A percentile compares a stretch with the other conserved stretches of the same genome.
These are phyloP conservation scores for Castanea crenata DNA, from an alignment of 306 rosid genomes.

Conservation along the genomic window DNA sequence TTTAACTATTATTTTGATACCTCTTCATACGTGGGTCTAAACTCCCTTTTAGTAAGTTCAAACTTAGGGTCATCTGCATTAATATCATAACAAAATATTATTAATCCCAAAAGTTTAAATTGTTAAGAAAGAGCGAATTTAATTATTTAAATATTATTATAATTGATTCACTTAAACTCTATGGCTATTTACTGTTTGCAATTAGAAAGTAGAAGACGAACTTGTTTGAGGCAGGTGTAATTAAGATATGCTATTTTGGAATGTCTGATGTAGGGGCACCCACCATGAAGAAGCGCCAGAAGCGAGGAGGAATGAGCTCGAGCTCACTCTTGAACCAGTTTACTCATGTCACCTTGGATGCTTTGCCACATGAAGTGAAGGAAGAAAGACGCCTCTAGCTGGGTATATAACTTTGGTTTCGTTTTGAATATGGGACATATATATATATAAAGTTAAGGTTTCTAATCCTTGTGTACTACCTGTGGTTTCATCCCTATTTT, in stretches of 20 bases:
- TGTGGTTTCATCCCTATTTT: background rate
- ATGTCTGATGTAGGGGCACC: slow-evolving; percentile 43
- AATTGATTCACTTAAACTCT: no score
- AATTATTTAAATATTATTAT: no score
- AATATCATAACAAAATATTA: no score
- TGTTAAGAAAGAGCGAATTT: no score
- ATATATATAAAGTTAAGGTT: background rate
- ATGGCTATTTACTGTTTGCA: no score
- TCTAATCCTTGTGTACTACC: background rate
- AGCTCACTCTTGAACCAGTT: slow-evolving; percentile 66
- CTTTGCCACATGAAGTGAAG: slow-evolving; percentile 30
- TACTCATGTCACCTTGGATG: slow-evolving; percentile 55
- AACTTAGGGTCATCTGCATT: no score
- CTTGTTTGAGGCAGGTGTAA: background rate
- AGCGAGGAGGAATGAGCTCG: slow-evolving; percentile 61
- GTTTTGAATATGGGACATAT: background rate
- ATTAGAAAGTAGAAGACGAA: background rate
- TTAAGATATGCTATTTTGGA: background rate
- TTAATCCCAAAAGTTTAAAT: no score
- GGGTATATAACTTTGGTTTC: background rate
- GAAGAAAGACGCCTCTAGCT: background rate
- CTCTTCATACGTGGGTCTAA: no score
- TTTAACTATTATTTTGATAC: no score
- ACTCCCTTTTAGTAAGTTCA: no score
- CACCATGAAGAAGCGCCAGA: slow-evolving; percentile 40